A percentile compares a stretch with the other conserved stretches of the same genome.
These are phyloP conservation scores for Aureobasidium sp. DNA, from an alignment of 2,329 filamentous ascomycete genomes.

Conservation along the genomic window DNA sequence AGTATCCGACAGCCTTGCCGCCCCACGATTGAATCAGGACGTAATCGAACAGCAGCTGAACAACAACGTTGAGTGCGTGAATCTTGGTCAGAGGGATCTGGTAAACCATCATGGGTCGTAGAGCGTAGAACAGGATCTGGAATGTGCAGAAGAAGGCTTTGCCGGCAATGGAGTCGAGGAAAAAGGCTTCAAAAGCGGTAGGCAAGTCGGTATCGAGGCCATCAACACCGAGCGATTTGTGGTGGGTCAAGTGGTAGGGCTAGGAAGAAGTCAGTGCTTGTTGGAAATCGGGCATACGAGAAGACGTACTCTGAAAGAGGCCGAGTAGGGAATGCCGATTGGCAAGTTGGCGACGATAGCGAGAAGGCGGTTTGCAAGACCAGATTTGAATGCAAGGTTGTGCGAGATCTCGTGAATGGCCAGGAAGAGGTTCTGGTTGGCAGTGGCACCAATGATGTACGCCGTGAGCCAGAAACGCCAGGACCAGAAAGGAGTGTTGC, in stretches of 20 bases:
- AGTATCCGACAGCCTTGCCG: slow-evolving; percentile 63
- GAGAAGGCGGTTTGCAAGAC: slow-evolving; percentile 71
- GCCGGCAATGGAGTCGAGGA: slow-evolving; percentile 89
- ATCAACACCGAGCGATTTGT: slow-evolving; percentile 95
- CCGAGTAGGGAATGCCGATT: slow-evolving; percentile 92
- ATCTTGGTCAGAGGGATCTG: slow-evolving; percentile 77
- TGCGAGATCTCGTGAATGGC: slow-evolving; percentile 99
- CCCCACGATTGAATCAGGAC: slow-evolving; percentile 55
- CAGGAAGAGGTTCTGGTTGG: slow-evolving; percentile 97
- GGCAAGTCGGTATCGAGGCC: slow-evolving; percentile 94
- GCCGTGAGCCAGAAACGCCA: slow-evolving; percentile 78
- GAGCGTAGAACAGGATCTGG: slow-evolving; percentile 97
- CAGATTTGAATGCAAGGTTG: slow-evolving; percentile 84
- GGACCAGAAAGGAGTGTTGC: slow-evolving; percentile 69
- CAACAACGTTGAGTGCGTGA: slow-evolving; percentile 70
- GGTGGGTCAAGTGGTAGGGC: slow-evolving; percentile 97
- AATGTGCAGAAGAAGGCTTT: slow-evolving; percentile 99
- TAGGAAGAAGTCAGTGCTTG: slow-evolving; percentile 25
- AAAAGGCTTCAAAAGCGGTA: slow-evolving; percentile 79
- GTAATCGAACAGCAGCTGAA: slow-evolving; percentile 72
- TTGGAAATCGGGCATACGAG: not conserved
- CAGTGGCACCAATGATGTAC: slow-evolving; percentile 86
- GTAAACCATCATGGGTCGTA: slow-evolving; percentile 93
- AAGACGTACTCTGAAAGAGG: slow-evolving; percentile 73
- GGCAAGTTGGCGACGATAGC: slow-evolving; percentile 93